A percentile compares a stretch with the other conserved stretches of the same genome.
Conservation (phyloP, 1,139 yeast species). For the Yamadazyma sp. region DNA sequence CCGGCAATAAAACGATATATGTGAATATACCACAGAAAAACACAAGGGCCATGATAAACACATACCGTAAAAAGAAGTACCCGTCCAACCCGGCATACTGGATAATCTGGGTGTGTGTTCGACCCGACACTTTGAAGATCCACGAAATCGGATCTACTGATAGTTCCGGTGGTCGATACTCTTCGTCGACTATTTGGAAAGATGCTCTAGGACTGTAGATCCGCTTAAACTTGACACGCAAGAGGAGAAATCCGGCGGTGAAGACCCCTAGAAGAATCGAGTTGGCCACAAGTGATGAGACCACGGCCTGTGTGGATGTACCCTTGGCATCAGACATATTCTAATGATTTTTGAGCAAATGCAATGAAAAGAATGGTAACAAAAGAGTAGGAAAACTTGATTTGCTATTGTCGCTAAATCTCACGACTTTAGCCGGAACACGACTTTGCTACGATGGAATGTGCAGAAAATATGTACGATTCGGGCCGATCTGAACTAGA, state of each 20-base stretch:
- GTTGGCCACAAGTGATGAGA: conserved; percentile 59
- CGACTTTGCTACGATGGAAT: background rate
- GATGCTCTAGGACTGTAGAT: conserved; percentile 70
- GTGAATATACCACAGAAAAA: conserved; percentile 41
- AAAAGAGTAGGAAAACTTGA: too few relatives aligned
- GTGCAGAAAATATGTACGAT: too few relatives aligned
- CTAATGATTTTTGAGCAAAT: background rate
- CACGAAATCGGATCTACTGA: conserved; percentile 66
- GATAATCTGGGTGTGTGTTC: conserved; percentile 63
- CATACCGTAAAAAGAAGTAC: conserved; percentile 61
- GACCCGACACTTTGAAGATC: conserved; percentile 54
- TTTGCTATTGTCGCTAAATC: background rate
- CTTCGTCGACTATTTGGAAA: conserved; percentile 57
- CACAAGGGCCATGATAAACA: conserved; percentile 45
- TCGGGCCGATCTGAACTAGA: too few relatives aligned
- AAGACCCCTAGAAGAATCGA: conserved; percentile 54
- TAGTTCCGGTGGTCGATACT: conserved; percentile 60
- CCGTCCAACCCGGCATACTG: conserved; percentile 80
- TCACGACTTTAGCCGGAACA: background rate
- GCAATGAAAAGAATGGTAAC: too few relatives aligned
- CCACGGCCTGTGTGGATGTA: conserved; percentile 64
- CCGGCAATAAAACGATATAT: conserved; percentile 61
- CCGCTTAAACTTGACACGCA: conserved; percentile 56
- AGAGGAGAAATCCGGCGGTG: conserved; percentile 49
- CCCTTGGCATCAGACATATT: conserved; percentile 24